A percentile compares a stretch with the other conserved stretches of the same genome.
Evolutionary conservation across 352 stramenopile genomes (phyloP).

Genomic region (Pythium dissotocum): DNA sequence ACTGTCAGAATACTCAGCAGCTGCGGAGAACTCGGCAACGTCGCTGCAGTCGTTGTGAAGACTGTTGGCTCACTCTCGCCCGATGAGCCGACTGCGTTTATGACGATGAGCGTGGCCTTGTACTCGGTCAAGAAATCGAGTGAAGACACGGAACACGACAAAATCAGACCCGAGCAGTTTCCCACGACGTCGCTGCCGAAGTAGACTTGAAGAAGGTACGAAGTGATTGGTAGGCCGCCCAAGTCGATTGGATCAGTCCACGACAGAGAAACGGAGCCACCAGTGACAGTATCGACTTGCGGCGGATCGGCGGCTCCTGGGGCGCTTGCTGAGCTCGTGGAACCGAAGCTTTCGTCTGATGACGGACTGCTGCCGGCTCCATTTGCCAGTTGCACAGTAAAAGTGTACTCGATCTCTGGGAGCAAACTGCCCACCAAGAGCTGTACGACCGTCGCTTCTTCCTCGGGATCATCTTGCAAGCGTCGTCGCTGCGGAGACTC

Average conservation of each 20-base stretch:
- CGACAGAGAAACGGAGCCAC: constrained; percentile 38
- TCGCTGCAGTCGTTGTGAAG: constrained; percentile 33
- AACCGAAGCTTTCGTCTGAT: constrained; percentile 8
- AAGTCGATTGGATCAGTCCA: constrained; percentile 58
- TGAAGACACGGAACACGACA: constrained; percentile 37
- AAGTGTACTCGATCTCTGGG: constrained; percentile 41
- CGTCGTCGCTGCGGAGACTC: neutral
- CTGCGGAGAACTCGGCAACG: constrained; percentile 37
- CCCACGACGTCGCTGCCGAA: constrained; percentile 23
- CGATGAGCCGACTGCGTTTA: constrained; percentile 44
- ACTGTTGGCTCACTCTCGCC: constrained; percentile 16
- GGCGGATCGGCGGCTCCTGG: constrained; percentile 37
- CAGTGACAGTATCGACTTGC: constrained; percentile 27
- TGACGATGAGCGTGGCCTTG: constrained; percentile 32
- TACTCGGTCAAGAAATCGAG: constrained; percentile 54
- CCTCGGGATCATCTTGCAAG: neutral
- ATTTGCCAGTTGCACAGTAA: constrained; percentile 43
- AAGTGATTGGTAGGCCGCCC: constrained; percentile 45
- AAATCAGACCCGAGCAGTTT: constrained; percentile 45
- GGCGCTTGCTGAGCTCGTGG: constrained; percentile 27
- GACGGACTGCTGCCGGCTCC: constrained; percentile 30
- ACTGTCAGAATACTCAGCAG: constrained; percentile 18
- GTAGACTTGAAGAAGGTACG: constrained; percentile 37
- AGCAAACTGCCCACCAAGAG: constrained; percentile 40
- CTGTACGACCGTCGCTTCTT: neutral